Evolutionary conservation across 257 asterid species (phyloP).

Genomic region (Sherardia arvensis): DNA sequence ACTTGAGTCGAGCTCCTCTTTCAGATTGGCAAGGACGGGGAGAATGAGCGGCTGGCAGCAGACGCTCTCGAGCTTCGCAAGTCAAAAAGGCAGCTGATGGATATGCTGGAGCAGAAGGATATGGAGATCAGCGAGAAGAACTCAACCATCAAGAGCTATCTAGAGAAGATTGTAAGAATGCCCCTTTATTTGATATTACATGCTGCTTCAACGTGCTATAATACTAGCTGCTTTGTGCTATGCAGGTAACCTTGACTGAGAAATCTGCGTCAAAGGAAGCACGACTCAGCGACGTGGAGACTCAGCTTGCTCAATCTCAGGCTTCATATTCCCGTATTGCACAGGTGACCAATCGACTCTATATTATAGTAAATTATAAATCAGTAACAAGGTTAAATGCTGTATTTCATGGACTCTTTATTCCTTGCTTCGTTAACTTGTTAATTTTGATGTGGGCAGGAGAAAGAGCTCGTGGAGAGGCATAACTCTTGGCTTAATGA

Average conservation of each 20-base stretch:
- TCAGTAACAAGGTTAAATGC: neutral
- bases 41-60: constrained; percentile 55
- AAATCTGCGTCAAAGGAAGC: constrained; percentile 59
- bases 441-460: constrained; percentile 36
- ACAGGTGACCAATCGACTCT: constrained; percentile 37
- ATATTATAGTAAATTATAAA: neutral
- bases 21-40: constrained; percentile 78
- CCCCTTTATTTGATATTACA: too few relatives aligned
- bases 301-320: constrained; percentile 54
- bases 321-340: constrained; percentile 47
- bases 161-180: constrained; percentile 86
- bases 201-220: too few relatives aligned
- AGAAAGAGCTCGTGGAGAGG: constrained; percentile 89
- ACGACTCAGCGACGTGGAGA: constrained; percentile 51
- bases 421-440: constrained; percentile 6
- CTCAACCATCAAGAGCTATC: constrained; percentile 64
- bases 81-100: constrained; percentile 87
- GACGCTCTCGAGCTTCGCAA: constrained; percentile 64
- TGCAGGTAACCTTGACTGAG: constrained; percentile 67
- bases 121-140: constrained; percentile 72
- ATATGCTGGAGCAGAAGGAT: constrained; percentile 71
- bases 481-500: constrained; percentile 91
- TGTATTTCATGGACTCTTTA: too few relatives aligned
- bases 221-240: neutral
- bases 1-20: neutral